Evolutionary conservation across 2,329 filamentous ascomycete species (phyloP).

Genomic region (Chaetomiaceae sp.): DNA sequence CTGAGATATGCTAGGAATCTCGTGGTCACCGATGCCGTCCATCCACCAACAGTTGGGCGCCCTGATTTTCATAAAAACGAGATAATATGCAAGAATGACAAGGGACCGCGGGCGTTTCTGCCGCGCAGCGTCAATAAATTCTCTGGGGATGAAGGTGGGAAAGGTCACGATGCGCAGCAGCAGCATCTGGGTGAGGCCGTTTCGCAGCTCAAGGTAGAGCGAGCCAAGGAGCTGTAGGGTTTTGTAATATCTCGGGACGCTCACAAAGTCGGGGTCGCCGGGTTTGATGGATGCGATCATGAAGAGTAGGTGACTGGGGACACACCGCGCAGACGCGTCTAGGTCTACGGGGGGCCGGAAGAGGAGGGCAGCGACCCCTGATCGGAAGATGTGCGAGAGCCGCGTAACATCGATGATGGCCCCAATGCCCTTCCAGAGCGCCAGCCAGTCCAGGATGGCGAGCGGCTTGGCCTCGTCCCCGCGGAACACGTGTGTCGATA

Average conservation of each 20-base stretch:
- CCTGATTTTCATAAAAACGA: constrained; percentile 46
- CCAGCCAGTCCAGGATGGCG: constrained; percentile 53
- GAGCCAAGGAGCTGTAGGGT: constrained; percentile 48
- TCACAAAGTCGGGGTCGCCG: constrained; percentile 36
- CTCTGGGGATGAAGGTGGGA: constrained; percentile 46
- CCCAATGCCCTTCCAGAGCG: constrained; percentile 51
- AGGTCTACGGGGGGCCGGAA: constrained; percentile 47
- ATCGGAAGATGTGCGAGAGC: constrained; percentile 32
- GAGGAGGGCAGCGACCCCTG: constrained; percentile 46
- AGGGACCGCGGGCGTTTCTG: constrained; percentile 43
- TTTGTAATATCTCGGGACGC: constrained; percentile 41
- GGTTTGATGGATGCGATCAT: constrained; percentile 45
- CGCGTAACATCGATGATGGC: constrained; percentile 43
- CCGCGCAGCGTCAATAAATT: constrained; percentile 43
- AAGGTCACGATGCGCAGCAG: constrained; percentile 49
- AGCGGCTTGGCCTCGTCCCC: constrained; percentile 42
- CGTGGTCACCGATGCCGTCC: constrained; percentile 41
- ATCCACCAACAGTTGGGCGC: constrained; percentile 47
- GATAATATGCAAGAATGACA: constrained; percentile 50
- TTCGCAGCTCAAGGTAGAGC: constrained; percentile 45
- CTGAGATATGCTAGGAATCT: constrained; percentile 42
- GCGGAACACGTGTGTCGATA: constrained; percentile 49
- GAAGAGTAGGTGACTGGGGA: constrained; percentile 46
- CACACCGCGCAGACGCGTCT: constrained; percentile 36
- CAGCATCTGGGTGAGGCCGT: constrained; percentile 43